Percentiles rank a stretch among this genome's conserved stretches.
These are phyloP conservation scores for Saposhnikovia divaricata DNA, from an alignment of 129 eudicot species.

Conservation along the genomic window DNA sequence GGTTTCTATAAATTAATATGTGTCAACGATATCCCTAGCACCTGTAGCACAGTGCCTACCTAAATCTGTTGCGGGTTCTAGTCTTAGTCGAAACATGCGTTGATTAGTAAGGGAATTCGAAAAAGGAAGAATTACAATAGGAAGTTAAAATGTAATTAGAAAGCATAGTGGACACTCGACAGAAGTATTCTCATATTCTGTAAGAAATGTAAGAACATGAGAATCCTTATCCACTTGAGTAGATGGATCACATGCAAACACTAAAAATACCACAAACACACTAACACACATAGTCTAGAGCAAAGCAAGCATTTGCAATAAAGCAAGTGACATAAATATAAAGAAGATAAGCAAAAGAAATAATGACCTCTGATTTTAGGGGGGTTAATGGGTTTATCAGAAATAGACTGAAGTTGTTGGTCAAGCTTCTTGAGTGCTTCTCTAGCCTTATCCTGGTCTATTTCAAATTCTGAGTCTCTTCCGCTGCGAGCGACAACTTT, in stretches of 20 bases:
- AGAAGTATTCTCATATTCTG: too few relatives aligned
- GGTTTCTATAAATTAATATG: not conserved
- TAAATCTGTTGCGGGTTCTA: not conserved
- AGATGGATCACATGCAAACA: not conserved
- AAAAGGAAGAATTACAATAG: too few relatives aligned
- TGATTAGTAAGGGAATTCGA: too few relatives aligned
- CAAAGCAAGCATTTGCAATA: not conserved
- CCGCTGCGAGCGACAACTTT: slow-evolving; percentile 7
- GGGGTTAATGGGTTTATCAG: slow-evolving; percentile 22
- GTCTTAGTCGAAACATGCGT: not conserved
- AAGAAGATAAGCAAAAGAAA: not conserved
- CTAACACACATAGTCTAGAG: not conserved
- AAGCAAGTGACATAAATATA: not conserved
- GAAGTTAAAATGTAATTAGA: too few relatives aligned
- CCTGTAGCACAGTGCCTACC: too few relatives aligned
- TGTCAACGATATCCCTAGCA: too few relatives aligned
- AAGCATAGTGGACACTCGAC: not conserved
- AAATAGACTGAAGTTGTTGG: slow-evolving; percentile 37
- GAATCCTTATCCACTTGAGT: not conserved
- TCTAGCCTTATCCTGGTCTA: slow-evolving; percentile 44
- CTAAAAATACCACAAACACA: not conserved
- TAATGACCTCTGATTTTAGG: slow-evolving; percentile 31
- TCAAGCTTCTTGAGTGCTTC: slow-evolving; percentile 41
- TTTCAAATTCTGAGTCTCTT: slow-evolving; percentile 36
- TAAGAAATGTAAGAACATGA: not conserved